Evolutionary conservation across 257 asterid species (phyloP).

Genomic region (Cruciata laevipes): DNA sequence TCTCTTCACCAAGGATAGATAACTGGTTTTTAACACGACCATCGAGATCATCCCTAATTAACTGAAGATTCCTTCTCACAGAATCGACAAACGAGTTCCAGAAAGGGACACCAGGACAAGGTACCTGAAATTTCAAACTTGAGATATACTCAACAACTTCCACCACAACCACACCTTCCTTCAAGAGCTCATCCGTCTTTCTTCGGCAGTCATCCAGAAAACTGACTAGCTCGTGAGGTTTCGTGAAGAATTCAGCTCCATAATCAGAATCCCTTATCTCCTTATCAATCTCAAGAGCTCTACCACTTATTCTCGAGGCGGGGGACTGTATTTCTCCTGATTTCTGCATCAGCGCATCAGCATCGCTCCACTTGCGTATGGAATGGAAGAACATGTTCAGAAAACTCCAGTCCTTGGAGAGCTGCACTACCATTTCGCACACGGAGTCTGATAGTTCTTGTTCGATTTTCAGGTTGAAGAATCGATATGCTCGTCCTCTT

Average conservation of each 20-base stretch:
- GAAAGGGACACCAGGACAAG: neutral
- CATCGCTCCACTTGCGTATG: conserved; percentile 5
- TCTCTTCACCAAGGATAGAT: neutral
- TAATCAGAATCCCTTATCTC: no score
- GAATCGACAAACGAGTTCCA: neutral
- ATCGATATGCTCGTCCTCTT: neutral
- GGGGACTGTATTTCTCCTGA: neutral
- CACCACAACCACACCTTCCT: neutral
- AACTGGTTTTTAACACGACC: neutral
- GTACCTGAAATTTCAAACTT: neutral
- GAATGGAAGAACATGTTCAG: neutral
- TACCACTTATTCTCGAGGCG: neutral
- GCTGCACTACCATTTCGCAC: neutral
- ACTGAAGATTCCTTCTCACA: conserved; percentile 1
- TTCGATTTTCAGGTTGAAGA: neutral
- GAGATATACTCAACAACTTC: neutral
- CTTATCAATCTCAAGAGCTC: neutral
- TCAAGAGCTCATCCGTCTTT: neutral
- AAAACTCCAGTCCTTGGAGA: conserved; percentile 2
- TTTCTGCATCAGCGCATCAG: neutral
- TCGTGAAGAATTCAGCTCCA: no score
- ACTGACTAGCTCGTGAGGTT: no score
- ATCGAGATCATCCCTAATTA: neutral
- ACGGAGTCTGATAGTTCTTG: neutral
- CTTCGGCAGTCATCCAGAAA: no score